These are phyloP conservation scores for Daucus carota DNA, from an alignment of 129 eudicot genomes.

Conservation along the genomic window DH1_v3.0 NC_030387.2:37745501-37746000, in stretches of 20 bases:
- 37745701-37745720: background rate
- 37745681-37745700: background rate
- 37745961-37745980: constrained; percentile 56
- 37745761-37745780: background rate
- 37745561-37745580: background rate
- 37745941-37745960: constrained; percentile 39
- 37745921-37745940: background rate
- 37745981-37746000: constrained; percentile 56
- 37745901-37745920: background rate
- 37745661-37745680: background rate
- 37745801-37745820: background rate
- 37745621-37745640: too few relatives aligned
- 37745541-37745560: background rate
- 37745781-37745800: background rate
- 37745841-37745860: background rate
- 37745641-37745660: background rate
- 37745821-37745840: background rate
- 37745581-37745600: too few relatives aligned
- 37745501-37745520: background rate
- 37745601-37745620: too few relatives aligned
- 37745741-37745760: background rate
- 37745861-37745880: background rate
- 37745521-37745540: background rate
- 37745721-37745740: background rate
- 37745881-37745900: background rate